Conservation (phyloP, 2,329 filamentous ascomycete species). For the Alternaria incomplexa region DNA sequence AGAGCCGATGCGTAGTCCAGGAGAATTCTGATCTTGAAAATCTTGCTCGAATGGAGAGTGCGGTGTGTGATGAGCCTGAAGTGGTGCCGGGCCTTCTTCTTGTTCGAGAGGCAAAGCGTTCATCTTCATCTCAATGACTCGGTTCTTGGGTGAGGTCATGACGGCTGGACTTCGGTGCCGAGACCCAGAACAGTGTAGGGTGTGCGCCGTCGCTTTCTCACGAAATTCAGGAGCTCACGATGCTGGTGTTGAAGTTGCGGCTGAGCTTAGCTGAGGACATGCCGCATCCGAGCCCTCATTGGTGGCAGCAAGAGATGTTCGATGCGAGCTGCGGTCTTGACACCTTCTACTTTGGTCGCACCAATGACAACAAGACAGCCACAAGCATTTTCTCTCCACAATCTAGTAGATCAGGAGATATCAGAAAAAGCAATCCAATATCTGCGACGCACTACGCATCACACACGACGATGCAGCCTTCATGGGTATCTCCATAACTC, state of each 20-base stretch:
- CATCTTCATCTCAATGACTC: slow-evolving; percentile 6
- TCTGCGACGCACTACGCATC: not conserved
- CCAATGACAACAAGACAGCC: slow-evolving; percentile 7
- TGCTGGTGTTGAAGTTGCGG: slow-evolving; percentile 12
- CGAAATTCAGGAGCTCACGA: slow-evolving; percentile 6
- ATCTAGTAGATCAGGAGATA: slow-evolving; percentile 1
- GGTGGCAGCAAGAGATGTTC: slow-evolving; percentile 7
- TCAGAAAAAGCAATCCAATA: slow-evolving; percentile 2
- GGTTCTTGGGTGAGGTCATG: slow-evolving; percentile 1
- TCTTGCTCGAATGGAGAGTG: not conserved
- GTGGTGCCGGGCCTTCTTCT: slow-evolving; percentile 2
- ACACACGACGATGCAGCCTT: not conserved
- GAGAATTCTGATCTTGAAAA: not conserved
- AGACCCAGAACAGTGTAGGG: slow-evolving; percentile 8
- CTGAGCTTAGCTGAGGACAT: slow-evolving; percentile 8
- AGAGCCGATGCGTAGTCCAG: not conserved
- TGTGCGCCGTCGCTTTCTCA: not conserved
- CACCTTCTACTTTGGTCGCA: slow-evolving; percentile 23
- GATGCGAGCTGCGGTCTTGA: slow-evolving; percentile 10
- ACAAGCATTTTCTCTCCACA: not conserved
- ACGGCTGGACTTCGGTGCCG: slow-evolving; percentile 2
- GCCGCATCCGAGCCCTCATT: slow-evolving; percentile 12
- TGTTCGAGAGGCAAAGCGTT: slow-evolving; percentile 4
- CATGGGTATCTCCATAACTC: not conserved
- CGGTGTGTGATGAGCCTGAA: not conserved